Conservation (phyloP, 148 eudicot species). For the Rhododendron molle region DNA sequence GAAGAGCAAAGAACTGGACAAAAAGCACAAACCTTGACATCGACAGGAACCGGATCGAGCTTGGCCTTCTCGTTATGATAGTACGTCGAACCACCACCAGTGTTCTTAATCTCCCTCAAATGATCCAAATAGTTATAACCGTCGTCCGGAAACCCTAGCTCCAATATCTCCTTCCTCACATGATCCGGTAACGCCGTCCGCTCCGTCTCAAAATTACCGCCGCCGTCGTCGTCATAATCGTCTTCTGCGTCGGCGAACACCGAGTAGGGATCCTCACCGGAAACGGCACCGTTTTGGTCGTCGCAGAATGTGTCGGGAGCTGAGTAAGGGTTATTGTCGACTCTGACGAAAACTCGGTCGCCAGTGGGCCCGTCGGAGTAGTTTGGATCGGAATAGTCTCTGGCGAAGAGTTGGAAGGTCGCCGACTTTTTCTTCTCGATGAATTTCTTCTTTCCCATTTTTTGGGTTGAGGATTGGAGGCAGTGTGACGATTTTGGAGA, state of each 20-base stretch:
- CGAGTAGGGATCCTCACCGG: conserved; percentile 29
- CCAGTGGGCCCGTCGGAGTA: conserved; percentile 43
- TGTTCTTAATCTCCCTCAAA: conserved; percentile 79
- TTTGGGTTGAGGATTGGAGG: not conserved
- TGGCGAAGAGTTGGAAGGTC: conserved; percentile 71
- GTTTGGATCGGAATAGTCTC: conserved; percentile 63
- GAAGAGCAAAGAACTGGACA: not conserved
- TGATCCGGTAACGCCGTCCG: conserved; percentile 43
- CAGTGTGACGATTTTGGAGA: not conserved
- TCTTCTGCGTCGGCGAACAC: conserved; percentile 66
- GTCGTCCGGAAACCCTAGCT: conserved; percentile 96
- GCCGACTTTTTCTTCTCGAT: conserved; percentile 86
- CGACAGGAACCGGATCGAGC: conserved; percentile 51
- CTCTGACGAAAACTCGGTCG: conserved; percentile 75
- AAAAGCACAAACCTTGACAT: conserved; percentile 63
- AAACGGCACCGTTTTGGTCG: conserved; percentile 18
- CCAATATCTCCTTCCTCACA: conserved; percentile 74
- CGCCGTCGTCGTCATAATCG: conserved; percentile 28
- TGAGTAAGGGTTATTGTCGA: conserved; percentile 59
- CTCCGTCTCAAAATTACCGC: not conserved
- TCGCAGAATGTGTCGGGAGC: conserved; percentile 28
- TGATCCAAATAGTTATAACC: conserved; percentile 86
- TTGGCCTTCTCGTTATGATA: conserved; percentile 72
- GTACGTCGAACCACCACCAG: conserved; percentile 71
- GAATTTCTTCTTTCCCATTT: conserved; percentile 79